These are phyloP conservation scores for Odontarrhena argentea DNA, from an alignment of 345 rosid genomes.

Conservation along the genomic window DNA sequence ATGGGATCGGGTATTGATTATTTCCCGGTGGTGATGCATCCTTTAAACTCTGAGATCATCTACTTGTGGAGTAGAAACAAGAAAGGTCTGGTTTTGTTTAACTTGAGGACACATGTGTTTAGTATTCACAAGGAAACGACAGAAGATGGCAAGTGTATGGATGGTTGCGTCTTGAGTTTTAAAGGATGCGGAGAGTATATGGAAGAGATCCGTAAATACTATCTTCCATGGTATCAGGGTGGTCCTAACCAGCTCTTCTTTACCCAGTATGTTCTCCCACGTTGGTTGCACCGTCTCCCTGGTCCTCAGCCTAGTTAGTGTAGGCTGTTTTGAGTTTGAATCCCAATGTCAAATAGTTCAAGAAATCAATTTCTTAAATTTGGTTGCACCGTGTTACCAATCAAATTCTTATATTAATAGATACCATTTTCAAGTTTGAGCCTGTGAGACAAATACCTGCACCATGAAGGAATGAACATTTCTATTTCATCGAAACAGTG, in stretches of 20 bases:
- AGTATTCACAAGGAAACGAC: neutral
- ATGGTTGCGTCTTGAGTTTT: conserved; percentile 30
- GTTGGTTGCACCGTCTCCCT: conserved; percentile 30
- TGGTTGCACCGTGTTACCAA: neutral
- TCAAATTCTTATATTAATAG: neutral
- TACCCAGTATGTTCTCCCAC: conserved; percentile 31
- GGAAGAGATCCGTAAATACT: neutral
- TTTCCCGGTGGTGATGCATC: conserved; percentile 31
- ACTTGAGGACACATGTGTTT: conserved; percentile 31
- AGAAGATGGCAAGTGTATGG: conserved; percentile 10
- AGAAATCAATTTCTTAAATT: no score
- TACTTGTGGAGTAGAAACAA: conserved; percentile 25
- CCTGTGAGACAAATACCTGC: neutral
- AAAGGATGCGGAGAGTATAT: conserved; percentile 9
- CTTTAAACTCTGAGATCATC: conserved; percentile 24
- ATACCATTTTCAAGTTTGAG: neutral
- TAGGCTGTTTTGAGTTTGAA: neutral
- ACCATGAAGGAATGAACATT: no score
- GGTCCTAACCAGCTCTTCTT: conserved; percentile 15
- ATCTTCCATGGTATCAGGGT: neutral
- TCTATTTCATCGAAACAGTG: no score
- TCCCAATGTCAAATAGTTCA: neutral
- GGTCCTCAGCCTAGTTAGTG: conserved; percentile 14
- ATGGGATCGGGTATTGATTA: neutral
- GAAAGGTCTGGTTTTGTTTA: conserved; percentile 7